These are phyloP conservation scores for Termitomyces sp. DNA, from an alignment of 1,284 basidiomycete species.

Conservation along the genomic window DNA sequence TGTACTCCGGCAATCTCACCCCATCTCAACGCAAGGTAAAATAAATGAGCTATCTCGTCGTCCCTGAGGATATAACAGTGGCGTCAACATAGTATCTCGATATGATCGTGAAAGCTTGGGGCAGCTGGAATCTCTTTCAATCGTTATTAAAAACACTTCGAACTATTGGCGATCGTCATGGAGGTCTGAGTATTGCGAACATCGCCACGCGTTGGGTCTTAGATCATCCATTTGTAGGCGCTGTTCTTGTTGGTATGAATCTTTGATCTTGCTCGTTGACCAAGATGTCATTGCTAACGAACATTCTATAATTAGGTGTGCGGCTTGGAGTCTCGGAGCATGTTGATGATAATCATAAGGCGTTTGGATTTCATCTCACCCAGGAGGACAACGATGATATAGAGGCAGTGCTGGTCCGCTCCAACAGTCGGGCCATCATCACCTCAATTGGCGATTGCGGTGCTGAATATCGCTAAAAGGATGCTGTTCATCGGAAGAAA, in stretches of 20 bases:
- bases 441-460: conserved; percentile 75
- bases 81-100: conserved; percentile 62
- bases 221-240: conserved; percentile 72
- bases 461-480: conserved; percentile 65
- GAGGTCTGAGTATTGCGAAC: conserved; percentile 67
- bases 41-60: conserved; percentile 8
- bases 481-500: neutral
- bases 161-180: conserved; percentile 62
- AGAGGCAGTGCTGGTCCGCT: conserved; percentile 54
- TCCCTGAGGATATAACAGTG: conserved; percentile 10
- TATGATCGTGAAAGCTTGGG: conserved; percentile 75
- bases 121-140: conserved; percentile 72
- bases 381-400: conserved; percentile 55
- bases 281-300: neutral
- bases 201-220: conserved; percentile 78
- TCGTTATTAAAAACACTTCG: conserved; percentile 54
- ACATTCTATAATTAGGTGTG: conserved; percentile 42
- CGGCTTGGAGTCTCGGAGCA: conserved; percentile 76
- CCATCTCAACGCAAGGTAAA: conserved; percentile 78
- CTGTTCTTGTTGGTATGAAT: conserved; percentile 67
- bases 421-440: conserved; percentile 58
- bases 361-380: conserved; percentile 55
- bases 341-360: conserved; percentile 59
- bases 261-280: neutral
- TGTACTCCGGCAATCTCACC: conserved; percentile 58